Percentiles rank a stretch among this genome's conserved stretches.
These are phyloP conservation scores for Aciculosporium take DNA, from an alignment of 2,329 filamentous ascomycete species.

Conservation along the genomic window DNA sequence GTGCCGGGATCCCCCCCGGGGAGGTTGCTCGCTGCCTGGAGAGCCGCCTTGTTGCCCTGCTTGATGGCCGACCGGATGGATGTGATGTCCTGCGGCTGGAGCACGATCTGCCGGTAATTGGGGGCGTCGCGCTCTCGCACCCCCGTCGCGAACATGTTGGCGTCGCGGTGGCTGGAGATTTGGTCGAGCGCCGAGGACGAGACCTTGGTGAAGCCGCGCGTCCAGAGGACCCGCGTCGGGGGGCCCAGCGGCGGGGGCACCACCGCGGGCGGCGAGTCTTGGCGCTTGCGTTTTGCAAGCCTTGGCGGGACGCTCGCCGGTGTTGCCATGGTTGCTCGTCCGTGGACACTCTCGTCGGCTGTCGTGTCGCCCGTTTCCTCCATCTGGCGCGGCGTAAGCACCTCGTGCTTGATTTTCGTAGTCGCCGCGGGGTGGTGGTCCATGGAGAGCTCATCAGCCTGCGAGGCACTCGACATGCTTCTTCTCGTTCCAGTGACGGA, in stretches of 20 bases:
- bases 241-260: constrained; percentile 34
- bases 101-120: constrained; percentile 59
- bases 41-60: constrained; percentile 53
- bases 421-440: constrained; percentile 24
- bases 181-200: constrained; percentile 61
- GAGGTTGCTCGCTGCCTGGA: constrained; percentile 45
- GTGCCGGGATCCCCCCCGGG: constrained; percentile 43
- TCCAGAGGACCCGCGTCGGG: constrained; percentile 57
- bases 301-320: constrained; percentile 24
- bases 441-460: constrained; percentile 32
- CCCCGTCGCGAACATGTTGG: constrained; percentile 65
- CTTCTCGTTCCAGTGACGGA: constrained; percentile 22
- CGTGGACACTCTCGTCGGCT: constrained; percentile 36
- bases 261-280: constrained; percentile 33
- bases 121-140: constrained; percentile 63
- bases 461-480: constrained; percentile 32
- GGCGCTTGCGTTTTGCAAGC: constrained; percentile 42
- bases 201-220: constrained; percentile 60
- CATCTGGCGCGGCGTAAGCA: constrained; percentile 36
- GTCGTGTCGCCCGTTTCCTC: constrained; percentile 43
- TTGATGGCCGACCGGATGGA: constrained; percentile 63
- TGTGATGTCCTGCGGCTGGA: constrained; percentile 64
- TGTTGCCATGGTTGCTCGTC: constrained; percentile 23
- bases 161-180: constrained; percentile 61
- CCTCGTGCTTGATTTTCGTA: constrained; percentile 45